Evolutionary conservation across 768 basidiomycete species (phyloP).

Genomic region (Lepiota subincarnata): DNA sequence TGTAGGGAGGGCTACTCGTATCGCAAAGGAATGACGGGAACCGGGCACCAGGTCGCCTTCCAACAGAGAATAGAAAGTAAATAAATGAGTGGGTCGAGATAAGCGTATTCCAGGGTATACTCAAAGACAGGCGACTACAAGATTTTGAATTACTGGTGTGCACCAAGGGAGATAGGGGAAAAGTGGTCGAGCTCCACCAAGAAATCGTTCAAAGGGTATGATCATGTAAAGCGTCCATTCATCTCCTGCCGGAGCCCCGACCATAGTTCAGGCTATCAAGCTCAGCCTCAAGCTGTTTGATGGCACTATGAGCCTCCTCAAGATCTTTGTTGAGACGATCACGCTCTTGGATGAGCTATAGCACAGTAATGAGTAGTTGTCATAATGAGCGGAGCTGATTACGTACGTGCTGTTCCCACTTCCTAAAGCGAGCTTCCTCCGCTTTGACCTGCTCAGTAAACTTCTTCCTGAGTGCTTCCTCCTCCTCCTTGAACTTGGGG

Average conservation of each 20-base stretch:
- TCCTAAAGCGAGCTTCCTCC: conserved; percentile 95
- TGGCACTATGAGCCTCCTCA: conserved; percentile 85
- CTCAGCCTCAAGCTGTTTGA: conserved; percentile 89
- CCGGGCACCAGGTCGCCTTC: not conserved
- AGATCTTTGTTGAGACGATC: conserved; percentile 99
- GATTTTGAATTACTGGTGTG: conserved; percentile 14
- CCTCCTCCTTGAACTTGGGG: conserved; percentile 99
- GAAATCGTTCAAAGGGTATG: not conserved
- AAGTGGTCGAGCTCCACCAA: not conserved
- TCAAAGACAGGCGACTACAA: not conserved
- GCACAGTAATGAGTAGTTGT: conserved; percentile 14
- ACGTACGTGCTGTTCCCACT: conserved; percentile 98
- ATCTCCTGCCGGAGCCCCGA: conserved; percentile 66
- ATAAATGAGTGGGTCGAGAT: not conserved
- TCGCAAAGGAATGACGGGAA: conserved; percentile 1
- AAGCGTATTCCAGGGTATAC: conserved; percentile 7
- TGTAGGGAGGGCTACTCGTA: not conserved
- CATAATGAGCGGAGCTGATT: conserved; percentile 2
- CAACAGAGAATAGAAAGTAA: not conserved
- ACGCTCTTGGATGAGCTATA: conserved; percentile 93
- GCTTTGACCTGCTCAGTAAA: conserved; percentile 99
- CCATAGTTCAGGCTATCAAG: conserved; percentile 86
- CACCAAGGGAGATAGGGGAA: not conserved
- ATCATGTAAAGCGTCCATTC: conserved; percentile 18
- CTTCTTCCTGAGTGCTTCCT: conserved; percentile 91